These are phyloP conservation scores for Sporobolomyces phaffii DNA, from an alignment of 768 basidiomycete genomes.

Conservation along the genomic window DNA sequence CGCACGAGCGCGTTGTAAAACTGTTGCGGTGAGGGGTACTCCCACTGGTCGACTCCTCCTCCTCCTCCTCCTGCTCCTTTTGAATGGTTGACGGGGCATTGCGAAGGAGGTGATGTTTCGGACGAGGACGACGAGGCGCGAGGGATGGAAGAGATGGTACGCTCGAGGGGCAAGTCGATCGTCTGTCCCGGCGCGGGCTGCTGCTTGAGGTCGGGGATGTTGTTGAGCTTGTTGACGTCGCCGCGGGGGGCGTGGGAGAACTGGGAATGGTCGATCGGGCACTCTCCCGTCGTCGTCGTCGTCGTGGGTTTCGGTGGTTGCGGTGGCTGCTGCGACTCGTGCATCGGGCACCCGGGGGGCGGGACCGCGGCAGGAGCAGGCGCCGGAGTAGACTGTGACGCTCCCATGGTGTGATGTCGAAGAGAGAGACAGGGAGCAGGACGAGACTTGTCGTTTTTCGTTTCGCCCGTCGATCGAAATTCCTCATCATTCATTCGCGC, in stretches of 20 bases:
- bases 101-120: background rate
- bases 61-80: conserved; percentile 42
- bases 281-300: background rate
- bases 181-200: conserved; percentile 57
- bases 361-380: conserved; percentile 24
- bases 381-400: conserved; percentile 7
- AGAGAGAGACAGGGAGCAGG: background rate
- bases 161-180: conserved; percentile 61
- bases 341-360: conserved; percentile 44
- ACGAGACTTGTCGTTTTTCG: background rate
- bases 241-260: conserved; percentile 21
- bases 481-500: background rate
- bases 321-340: conserved; percentile 14
- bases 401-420: conserved; percentile 18
- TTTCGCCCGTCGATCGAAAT: too few relatives aligned
- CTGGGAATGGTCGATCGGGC: conserved; percentile 24
- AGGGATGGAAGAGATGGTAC: conserved; percentile 79
- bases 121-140: conserved; percentile 47
- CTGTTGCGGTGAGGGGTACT: conserved; percentile 95
- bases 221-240: conserved; percentile 64
- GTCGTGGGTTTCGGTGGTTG: background rate
- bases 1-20: conserved; percentile 94
- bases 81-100: conserved; percentile 36
- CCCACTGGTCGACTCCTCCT: conserved; percentile 57
- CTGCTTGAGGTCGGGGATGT: conserved; percentile 81